Conservation (phyloP, 371 early-diverging fungal genomes). For the Mortierella sp. region DNA sequence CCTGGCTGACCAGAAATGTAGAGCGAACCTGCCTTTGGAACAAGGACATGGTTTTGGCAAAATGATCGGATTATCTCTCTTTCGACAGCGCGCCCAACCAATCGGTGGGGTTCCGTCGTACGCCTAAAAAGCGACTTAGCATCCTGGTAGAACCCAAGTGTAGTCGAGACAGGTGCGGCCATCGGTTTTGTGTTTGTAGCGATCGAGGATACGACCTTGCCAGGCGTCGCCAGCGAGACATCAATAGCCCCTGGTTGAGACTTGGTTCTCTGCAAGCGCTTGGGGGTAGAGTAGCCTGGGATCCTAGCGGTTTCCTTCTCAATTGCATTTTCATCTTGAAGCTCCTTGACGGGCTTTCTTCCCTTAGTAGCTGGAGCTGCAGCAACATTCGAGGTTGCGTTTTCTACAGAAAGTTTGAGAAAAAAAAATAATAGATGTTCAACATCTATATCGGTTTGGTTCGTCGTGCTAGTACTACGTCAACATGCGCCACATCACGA, state of each 20-base stretch:
- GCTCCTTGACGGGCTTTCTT: constrained; percentile 7
- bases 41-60: constrained; percentile 60
- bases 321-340: constrained; percentile 21
- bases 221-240: not conserved
- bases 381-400: not conserved
- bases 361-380: not conserved
- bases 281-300: constrained; percentile 31
- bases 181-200: not conserved
- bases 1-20: constrained; percentile 96
- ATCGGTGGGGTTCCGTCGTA: constrained; percentile 70
- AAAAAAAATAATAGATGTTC: not conserved
- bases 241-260: constrained; percentile 4
- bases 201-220: not conserved
- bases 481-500: not conserved
- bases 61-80: constrained; percentile 70
- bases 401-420: not conserved
- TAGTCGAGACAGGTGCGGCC: not conserved
- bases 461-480: not conserved
- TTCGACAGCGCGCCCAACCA: constrained; percentile 84
- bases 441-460: not conserved
- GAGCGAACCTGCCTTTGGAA: constrained; percentile 64
- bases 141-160: constrained; percentile 49
- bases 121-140: constrained; percentile 76
- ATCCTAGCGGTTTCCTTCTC: constrained; percentile 8
- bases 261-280: constrained; percentile 25